These are phyloP conservation scores for Clitopilus hobsonii DNA, from an alignment of 768 basidiomycete species.

Conservation along the genomic window DNA sequence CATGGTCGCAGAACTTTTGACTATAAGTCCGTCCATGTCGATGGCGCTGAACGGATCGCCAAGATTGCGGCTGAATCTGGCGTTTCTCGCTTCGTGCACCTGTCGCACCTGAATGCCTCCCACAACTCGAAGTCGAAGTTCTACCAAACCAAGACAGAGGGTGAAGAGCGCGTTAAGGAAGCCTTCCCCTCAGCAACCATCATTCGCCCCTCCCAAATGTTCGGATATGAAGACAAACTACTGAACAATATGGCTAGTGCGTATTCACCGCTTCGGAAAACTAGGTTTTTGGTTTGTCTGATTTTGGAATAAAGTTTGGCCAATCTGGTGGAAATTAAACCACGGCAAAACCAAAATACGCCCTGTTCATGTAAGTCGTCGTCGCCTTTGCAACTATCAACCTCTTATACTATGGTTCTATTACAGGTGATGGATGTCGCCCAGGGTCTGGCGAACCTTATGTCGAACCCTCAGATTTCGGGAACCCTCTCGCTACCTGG, in stretches of 20 bases:
- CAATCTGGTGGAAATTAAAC: conserved; percentile 94
- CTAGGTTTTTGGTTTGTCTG: too few relatives aligned
- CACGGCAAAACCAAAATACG: conserved; percentile 80
- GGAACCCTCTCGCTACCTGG: conserved; percentile 83
- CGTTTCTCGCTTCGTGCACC: conserved; percentile 84
- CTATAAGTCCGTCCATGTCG: conserved; percentile 75
- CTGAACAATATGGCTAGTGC: conserved; percentile 87
- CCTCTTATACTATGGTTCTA: conserved; percentile 12
- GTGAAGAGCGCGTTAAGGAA: conserved; percentile 81
- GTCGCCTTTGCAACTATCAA: conserved; percentile 7
- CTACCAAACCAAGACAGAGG: conserved; percentile 86
- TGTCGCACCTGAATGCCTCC: conserved; percentile 93
- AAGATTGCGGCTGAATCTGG: conserved; percentile 70
- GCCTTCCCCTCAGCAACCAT: conserved; percentile 87
- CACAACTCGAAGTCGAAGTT: conserved; percentile 72
- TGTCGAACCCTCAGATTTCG: conserved; percentile 54
- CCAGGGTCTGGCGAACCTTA: conserved; percentile 79
- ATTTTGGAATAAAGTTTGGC: conserved; percentile 62
- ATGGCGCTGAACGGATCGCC: conserved; percentile 84
- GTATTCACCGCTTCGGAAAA: too few relatives aligned
- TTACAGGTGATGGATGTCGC: conserved; percentile 88
- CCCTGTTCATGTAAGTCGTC: conserved; percentile 77
- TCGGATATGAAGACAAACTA: conserved; percentile 92
- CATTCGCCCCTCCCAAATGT: conserved; percentile 81
- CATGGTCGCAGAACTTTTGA: conserved; percentile 73